phyloP scores from a whole-genome alignment of 2,329 filamentous ascomycete species.

The Claviceps quebecensis region DNA sequence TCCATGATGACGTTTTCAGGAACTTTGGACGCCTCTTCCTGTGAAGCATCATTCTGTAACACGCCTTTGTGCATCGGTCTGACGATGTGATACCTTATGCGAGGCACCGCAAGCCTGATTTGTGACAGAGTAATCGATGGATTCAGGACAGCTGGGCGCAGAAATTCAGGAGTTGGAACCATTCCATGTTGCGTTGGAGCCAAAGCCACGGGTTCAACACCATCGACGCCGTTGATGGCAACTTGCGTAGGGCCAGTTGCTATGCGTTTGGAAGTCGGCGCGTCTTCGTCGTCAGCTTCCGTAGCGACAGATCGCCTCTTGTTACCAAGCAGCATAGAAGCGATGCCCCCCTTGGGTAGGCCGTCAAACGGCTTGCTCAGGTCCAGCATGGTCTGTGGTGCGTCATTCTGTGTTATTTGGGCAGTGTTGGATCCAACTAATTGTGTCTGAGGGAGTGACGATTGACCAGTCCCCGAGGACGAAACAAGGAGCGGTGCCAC shows the following conservation, averaged over 20 bases:
- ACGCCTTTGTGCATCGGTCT: conserved; percentile 61
- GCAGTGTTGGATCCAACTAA: conserved; percentile 62
- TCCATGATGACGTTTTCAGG: conserved; percentile 69
- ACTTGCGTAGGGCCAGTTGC: conserved; percentile 59
- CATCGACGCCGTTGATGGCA: conserved; percentile 61
- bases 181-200: conserved; percentile 45
- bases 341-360: conserved; percentile 75
- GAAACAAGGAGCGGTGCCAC: conserved; percentile 87
- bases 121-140: conserved; percentile 72
- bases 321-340: conserved; percentile 77
- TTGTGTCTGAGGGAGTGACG: conserved; percentile 78
- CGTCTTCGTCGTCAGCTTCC: conserved; percentile 60
- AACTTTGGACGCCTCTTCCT: conserved; percentile 48
- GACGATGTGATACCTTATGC: conserved; percentile 68
- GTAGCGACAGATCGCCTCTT: conserved; percentile 68
- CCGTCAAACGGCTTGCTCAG: conserved; percentile 90
- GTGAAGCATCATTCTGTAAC: conserved; percentile 35
- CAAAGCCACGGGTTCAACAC: conserved; percentile 60
- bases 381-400: conserved; percentile 72
- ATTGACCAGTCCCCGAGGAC: conserved; percentile 72
- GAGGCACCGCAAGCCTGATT: conserved; percentile 74
- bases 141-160: conserved; percentile 77
- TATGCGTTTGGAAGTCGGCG: conserved; percentile 32
- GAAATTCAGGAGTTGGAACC: conserved; percentile 62
- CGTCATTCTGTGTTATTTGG: conserved; percentile 50